Evolutionary conservation across 2,329 filamentous ascomycete species (phyloP).

Genomic region (Tolypocladium pustulatum): DNA sequence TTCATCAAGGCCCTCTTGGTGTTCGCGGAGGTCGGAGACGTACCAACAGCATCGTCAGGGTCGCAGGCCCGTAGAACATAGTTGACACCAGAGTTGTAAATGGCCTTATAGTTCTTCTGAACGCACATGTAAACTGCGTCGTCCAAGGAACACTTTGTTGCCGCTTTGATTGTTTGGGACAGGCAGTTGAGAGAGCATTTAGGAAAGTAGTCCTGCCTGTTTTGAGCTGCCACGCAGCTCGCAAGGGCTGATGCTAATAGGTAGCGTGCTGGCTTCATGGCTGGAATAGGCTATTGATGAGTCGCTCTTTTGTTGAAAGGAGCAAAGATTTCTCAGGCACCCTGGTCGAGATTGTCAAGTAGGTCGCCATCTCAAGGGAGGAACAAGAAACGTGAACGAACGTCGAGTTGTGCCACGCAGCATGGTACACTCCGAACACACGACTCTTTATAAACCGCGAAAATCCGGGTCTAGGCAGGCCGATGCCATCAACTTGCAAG

Average conservation of each 20-base stretch:
- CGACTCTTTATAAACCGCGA: background rate
- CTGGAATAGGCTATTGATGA: background rate
- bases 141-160: constrained; percentile 11
- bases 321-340: background rate
- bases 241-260: constrained; percentile 10
- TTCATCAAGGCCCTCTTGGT: background rate
- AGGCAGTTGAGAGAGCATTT: constrained; percentile 19
- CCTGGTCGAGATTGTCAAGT: background rate
- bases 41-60: constrained; percentile 14
- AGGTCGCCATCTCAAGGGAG: too few relatives aligned
- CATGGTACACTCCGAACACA: background rate
- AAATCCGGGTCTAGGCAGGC: background rate
- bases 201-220: constrained; percentile 13
- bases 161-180: constrained; percentile 9
- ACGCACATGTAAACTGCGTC: constrained; percentile 17
- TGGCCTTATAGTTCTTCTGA: constrained; percentile 15
- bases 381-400: too few relatives aligned
- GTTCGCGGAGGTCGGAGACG: constrained; percentile 1
- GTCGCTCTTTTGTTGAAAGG: background rate
- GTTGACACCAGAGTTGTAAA: constrained; percentile 12
- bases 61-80: constrained; percentile 18
- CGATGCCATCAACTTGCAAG: background rate
- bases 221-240: constrained; percentile 10
- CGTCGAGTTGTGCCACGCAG: background rate
- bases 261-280: constrained; percentile 11